phyloP scores from a whole-genome alignment of 495 filamentous ascomycete genomes.

The Friedmanniomyces endolithicus region DNA sequence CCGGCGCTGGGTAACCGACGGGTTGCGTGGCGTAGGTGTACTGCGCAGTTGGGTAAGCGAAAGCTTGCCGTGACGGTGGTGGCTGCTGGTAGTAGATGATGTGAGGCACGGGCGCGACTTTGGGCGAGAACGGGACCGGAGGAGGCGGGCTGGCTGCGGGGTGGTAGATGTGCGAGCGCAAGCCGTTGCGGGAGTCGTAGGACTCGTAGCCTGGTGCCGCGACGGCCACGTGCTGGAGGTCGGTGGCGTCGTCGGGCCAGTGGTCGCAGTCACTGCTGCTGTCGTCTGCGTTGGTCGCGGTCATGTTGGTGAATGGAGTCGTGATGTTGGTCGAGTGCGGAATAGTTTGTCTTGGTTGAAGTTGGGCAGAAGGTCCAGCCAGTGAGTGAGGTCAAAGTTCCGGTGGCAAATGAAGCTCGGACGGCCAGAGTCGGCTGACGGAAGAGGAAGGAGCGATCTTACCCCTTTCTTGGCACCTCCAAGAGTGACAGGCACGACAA shows the following conservation, averaged over 20 bases:
- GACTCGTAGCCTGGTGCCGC: conserved; percentile 5
- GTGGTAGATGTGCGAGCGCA: conserved; percentile 6
- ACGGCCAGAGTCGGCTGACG: neutral
- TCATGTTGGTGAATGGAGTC: conserved; percentile 9
- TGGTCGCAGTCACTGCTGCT: conserved; percentile 13
- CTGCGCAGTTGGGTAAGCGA: conserved; percentile 5
- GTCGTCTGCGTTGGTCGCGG: neutral
- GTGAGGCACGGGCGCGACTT: neutral
- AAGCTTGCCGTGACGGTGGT: neutral
- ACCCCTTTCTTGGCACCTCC: neutral
- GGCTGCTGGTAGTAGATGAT: neutral
- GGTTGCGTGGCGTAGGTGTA: conserved; percentile 10
- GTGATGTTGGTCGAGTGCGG: neutral
- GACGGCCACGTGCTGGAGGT: neutral
- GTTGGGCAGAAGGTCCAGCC: neutral
- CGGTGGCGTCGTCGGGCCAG: conserved; percentile 15
- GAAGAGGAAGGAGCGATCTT: conserved; percentile 7
- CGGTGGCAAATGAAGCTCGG: conserved; percentile 3
- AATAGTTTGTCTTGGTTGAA: neutral
- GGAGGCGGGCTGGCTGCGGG: neutral
- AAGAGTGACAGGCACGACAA: neutral
- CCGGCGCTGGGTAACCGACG: neutral
- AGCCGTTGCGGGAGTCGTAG: conserved; percentile 11
- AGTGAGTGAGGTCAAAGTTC: neutral
- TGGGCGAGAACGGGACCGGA: neutral